Percentiles rank a stretch among this genome's conserved stretches.
These are phyloP conservation scores for Juglanconis sp. DNA, from an alignment of 2,329 filamentous ascomycete genomes.

Conservation along the genomic window DNA sequence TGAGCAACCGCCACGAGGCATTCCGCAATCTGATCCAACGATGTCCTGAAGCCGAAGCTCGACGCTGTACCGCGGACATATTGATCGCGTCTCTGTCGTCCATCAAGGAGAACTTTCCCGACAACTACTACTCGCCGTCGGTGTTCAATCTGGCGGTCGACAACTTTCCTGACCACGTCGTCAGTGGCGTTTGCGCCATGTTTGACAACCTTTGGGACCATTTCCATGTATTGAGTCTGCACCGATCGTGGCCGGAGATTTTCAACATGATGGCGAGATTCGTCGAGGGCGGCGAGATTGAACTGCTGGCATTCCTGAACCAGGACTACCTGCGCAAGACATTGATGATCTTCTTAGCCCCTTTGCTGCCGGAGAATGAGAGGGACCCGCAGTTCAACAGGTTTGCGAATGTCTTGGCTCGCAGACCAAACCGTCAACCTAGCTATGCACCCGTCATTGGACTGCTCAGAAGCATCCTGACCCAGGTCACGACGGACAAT, in stretches of 20 bases:
- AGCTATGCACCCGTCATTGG: conserved; percentile 52
- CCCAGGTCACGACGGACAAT: conserved; percentile 33
- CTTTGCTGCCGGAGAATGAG: conserved; percentile 41
- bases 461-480: conserved; percentile 42
- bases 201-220: conserved; percentile 57
- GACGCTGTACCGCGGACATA: conserved; percentile 47
- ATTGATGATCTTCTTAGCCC: conserved; percentile 60
- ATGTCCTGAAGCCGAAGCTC: conserved; percentile 55
- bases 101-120: conserved; percentile 47
- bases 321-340: conserved; percentile 58
- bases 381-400: conserved; percentile 53
- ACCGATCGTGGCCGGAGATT: conserved; percentile 72
- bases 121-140: conserved; percentile 39
- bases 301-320: conserved; percentile 58
- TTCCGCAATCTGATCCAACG: conserved; percentile 65
- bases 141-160: background rate
- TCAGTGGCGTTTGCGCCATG: conserved; percentile 40
- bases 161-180: conserved; percentile 33
- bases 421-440: conserved; percentile 49
- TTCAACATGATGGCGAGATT: conserved; percentile 71
- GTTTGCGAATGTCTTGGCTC: conserved; percentile 50
- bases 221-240: conserved; percentile 51
- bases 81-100: conserved; percentile 51
- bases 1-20: conserved; percentile 50
- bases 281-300: conserved; percentile 56